phyloP scores from a whole-genome alignment of 768 basidiomycete genomes.

The Auricularia cornea region DNA sequence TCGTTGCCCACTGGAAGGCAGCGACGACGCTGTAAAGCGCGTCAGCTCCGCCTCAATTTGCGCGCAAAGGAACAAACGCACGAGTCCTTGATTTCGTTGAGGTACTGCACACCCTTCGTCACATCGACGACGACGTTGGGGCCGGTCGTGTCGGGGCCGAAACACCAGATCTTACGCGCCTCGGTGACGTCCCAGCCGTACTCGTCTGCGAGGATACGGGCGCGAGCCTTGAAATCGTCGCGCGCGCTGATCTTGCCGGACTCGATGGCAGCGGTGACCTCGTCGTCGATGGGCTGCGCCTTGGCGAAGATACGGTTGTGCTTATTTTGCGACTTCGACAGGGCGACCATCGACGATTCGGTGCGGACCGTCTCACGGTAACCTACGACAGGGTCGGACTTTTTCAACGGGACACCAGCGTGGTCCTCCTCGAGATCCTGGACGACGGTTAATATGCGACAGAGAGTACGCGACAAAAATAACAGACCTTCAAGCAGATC shows the following conservation, averaged over 20 bases:
- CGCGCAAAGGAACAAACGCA: slow-evolving; percentile 37
- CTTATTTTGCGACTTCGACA: slow-evolving; percentile 99
- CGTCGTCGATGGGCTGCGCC: slow-evolving; percentile 89
- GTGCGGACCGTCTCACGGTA: slow-evolving; percentile 97
- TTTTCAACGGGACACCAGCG: slow-evolving; percentile 97
- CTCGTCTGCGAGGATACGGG: slow-evolving; percentile 92
- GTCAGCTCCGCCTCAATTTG: not conserved
- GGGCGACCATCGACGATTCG: slow-evolving; percentile 90
- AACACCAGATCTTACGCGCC: slow-evolving; percentile 99
- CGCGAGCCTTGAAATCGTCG: slow-evolving; percentile 97
- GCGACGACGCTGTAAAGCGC: slow-evolving; percentile 38
- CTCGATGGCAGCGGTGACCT: slow-evolving; percentile 90
- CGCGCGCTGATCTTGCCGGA: slow-evolving; percentile 74
- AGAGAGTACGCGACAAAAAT: not conserved
- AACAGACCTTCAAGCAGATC: slow-evolving; percentile 89
- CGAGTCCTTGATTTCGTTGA: slow-evolving; percentile 99
- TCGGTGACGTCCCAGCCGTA: slow-evolving; percentile 99
- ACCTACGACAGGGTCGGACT: slow-evolving; percentile 94
- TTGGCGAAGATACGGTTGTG: slow-evolving; percentile 97
- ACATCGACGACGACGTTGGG: slow-evolving; percentile 96
- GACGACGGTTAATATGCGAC: slow-evolving; percentile 2
- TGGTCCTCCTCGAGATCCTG: slow-evolving; percentile 99
- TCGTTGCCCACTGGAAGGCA: slow-evolving; percentile 99
- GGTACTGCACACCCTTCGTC: slow-evolving; percentile 98
- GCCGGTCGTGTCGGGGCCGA: slow-evolving; percentile 97